Evolutionary conservation across 495 filamentous ascomycete genomes (phyloP).

Genomic region (Penicillium paxilli): DNA sequence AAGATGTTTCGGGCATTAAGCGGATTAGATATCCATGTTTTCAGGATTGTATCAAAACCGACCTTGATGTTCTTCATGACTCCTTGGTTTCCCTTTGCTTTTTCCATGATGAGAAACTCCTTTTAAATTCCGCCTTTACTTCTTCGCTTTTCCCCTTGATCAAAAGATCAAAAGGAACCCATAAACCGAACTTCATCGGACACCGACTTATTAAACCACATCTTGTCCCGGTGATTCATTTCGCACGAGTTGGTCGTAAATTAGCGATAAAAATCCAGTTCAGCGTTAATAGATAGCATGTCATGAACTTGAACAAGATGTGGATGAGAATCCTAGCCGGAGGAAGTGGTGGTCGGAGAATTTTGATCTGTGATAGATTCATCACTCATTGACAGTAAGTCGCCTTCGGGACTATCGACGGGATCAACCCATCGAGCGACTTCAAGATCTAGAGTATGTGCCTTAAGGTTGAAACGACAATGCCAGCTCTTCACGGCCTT

Average conservation of each 20-base stretch:
- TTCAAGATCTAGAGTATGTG: conserved; percentile 33
- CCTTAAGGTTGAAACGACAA: conserved; percentile 34
- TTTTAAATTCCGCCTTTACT: background rate
- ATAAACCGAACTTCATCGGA: background rate
- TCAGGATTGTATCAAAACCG: background rate
- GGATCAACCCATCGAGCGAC: conserved; percentile 31
- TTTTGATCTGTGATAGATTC: conserved; percentile 15
- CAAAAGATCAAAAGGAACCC: background rate
- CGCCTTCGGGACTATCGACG: conserved; percentile 14
- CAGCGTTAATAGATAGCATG: background rate
- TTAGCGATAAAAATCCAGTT: conserved; percentile 4
- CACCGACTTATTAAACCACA: background rate
- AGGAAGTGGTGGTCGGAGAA: conserved; percentile 8
- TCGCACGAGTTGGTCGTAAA: background rate
- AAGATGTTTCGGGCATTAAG: conserved; percentile 1
- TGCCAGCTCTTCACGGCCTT: conserved; percentile 34
- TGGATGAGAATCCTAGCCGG: conserved; percentile 3
- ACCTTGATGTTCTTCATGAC: background rate
- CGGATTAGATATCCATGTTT: background rate
- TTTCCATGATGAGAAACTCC: background rate
- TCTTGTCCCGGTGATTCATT: background rate
- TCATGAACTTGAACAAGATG: background rate
- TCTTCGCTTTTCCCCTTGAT: background rate
- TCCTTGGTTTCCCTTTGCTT: background rate
- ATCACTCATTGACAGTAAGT: conserved; percentile 22